Evolutionary conservation across 1,284 basidiomycete species (phyloP), one percentile per base, ranked within the genome.

Genomic region (Ustilago sp.): DNA sequence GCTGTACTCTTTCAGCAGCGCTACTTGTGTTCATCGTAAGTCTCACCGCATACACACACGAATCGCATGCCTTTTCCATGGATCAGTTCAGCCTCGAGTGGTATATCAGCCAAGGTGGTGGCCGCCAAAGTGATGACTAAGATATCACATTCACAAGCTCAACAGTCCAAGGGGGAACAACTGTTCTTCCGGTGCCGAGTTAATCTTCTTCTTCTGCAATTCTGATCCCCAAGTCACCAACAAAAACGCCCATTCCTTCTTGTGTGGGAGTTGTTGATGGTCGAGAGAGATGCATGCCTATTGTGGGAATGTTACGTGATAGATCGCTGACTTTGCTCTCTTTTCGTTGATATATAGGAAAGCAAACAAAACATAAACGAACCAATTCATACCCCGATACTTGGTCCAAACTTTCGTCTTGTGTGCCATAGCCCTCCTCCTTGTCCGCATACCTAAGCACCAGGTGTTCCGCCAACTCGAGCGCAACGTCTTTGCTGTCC

Each of bases 151-250:
- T 77, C 68, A 72, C 74, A 77, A 77, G 74, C 74, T 77, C 74
- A 77, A 77, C 74, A 77, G 74, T 77, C 74, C 67, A 63, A 77
- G 74, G 62, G 23, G 4, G 6, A 34, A 32, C 23, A 3, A 28
- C 23, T 28, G 23, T 23, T 4, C n/a, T 2, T 31, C 60, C 74
- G 63, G 70, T 77, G 74, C 56, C 69, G 74, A 77, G 55, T 61
- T 38, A 73, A 70, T 68, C 70, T 76, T 76, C 72, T 74, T 74
- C 74, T 77, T 77, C 74, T 77, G 74, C 74, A 77, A 77, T 77
- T 73, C 74, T 77, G 74, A 77, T 68, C 31, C 41, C 2, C 17
- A 8, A 17, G 2, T 31, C 32, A 5, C n/a, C 13, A 19, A 41
- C 23, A n/a, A 13, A 11, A 15, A 12, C 15, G 39, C 39, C 32